These are phyloP conservation scores for Calonectria honghensis DNA, from an alignment of 2,329 filamentous ascomycete genomes.

Conservation along the genomic window DNA sequence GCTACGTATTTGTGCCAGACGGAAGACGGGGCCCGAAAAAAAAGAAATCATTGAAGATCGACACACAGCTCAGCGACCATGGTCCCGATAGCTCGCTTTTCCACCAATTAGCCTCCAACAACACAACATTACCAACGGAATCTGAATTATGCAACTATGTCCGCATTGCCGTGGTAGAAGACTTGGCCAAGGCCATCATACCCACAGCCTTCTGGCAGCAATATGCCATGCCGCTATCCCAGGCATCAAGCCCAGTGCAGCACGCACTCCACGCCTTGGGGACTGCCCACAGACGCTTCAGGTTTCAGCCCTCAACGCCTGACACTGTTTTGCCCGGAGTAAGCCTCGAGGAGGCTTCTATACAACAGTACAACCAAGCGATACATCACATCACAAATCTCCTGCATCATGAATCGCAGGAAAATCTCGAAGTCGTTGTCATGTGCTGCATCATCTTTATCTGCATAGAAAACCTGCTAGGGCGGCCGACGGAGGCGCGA, in stretches of 20 bases:
- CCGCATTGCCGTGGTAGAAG: neutral
- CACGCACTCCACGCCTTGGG: neutral
- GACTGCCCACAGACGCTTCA: neutral
- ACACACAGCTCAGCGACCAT: neutral
- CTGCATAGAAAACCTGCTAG: neutral
- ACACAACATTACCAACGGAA: neutral
- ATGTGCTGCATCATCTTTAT: conserved; percentile 1
- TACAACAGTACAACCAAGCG: neutral
- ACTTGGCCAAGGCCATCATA: neutral
- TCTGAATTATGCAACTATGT: neutral
- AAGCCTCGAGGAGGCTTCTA: neutral
- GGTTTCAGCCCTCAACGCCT: neutral
- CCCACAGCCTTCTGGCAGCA: neutral
- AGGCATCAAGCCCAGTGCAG: neutral
- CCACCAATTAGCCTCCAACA: neutral
- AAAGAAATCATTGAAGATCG: neutral
- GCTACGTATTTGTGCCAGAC: neutral
- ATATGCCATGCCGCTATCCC: neutral
- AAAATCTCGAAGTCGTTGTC: neutral
- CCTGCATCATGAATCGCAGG: neutral
- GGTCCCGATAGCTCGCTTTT: neutral
- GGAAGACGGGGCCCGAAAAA: neutral
- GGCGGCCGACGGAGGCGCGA: neutral
- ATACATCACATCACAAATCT: neutral
- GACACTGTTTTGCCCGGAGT: neutral